A percentile compares a stretch with the other conserved stretches of the same genome.
These are phyloP conservation scores for Geotrichum restrictum DNA, from an alignment of 1,139 yeast species.

Conservation along the genomic window DNA sequence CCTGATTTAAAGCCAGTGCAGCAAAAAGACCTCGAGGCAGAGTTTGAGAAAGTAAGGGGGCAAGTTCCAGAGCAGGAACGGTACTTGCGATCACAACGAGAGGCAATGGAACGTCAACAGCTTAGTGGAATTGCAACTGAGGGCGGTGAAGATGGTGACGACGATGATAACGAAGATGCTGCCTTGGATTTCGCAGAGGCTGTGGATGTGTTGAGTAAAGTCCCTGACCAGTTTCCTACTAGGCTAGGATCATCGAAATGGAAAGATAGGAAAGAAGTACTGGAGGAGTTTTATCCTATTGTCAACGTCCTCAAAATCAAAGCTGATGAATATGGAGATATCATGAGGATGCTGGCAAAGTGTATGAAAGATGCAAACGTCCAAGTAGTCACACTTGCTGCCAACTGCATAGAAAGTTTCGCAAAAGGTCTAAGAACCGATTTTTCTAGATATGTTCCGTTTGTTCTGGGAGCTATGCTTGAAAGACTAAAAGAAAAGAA, in stretches of 20 bases:
- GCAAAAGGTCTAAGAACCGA: slow-evolving; percentile 61
- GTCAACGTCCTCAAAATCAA: slow-evolving; percentile 49
- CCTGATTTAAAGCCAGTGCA: slow-evolving; percentile 85
- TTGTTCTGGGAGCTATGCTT: slow-evolving; percentile 59
- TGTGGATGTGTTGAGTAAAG: slow-evolving; percentile 57
- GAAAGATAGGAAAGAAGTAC: slow-evolving; percentile 87
- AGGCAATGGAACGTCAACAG: slow-evolving; percentile 35
- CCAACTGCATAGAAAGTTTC: slow-evolving; percentile 59
- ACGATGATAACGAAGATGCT: slow-evolving; percentile 40
- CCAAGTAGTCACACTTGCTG: slow-evolving; percentile 79
- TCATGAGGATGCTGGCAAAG: slow-evolving; percentile 60
- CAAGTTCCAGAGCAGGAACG: slow-evolving; percentile 54
- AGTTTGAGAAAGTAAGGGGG: slow-evolving; percentile 53
- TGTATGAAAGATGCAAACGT: slow-evolving; percentile 86
- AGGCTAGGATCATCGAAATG: slow-evolving; percentile 65
- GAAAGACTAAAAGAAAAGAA: slow-evolving; percentile 90
- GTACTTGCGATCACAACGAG: slow-evolving; percentile 51
- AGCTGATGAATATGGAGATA: slow-evolving; percentile 61
- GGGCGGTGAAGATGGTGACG: slow-evolving; percentile 26
- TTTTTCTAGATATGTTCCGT: slow-evolving; percentile 53
- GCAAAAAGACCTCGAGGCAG: slow-evolving; percentile 73
- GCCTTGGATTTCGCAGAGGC: slow-evolving; percentile 55
- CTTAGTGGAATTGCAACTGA: slow-evolving; percentile 30
- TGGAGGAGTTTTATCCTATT: slow-evolving; percentile 60
- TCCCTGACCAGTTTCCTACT: slow-evolving; percentile 60